Base-by-base conservation (phyloP, 2,329 filamentous ascomycete genomes). In the Claviceps sorghi region DNA sequence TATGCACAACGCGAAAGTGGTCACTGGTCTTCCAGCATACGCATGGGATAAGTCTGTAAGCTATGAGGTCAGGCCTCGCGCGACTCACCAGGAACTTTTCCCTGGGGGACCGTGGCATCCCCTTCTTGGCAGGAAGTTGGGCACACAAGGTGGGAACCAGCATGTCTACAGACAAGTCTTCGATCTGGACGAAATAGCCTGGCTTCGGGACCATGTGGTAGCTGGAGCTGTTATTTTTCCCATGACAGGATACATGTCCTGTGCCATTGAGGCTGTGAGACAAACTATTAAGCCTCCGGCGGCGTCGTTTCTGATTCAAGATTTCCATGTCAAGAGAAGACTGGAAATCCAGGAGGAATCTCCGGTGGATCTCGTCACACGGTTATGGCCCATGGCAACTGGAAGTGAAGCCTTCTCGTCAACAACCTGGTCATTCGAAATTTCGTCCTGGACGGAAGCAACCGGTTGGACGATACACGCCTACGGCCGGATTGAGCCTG, bases 121-220 rank as follows among this genome's bases (percentile, higher is more conserved):
- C 13, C 56, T 66, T 10, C 58, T 69, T 17, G 61, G 60, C 9
- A 53, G 53, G 38, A 54, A 46, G 9, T 48, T 59, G 2, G 48
- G 55, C 19, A 56, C 55, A 7, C 54, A 54, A 17, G 51, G 64
- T 54, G 59, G 59, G 52, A 52, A 59, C 45, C 54, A 63, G 32
- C 62, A 60, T 0, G 46, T 53, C 2, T 71, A 67, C 65, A 57
- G 67, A 7, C 67, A 69, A 52, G 56, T 63, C 8, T 56, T 71
- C 3, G 53, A 53, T 1, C 52, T 64, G 3, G 60, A 60, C 13
- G 61, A 67, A 47, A 53, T 64, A 0, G 61, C 64, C 1, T 70
- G 67, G 68, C 50, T 71, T 7, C 53, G 53, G 2, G 65, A 67
- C 38, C 68, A 71, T 50, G 56, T 57, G 6, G 59, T 69, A 3